Evolutionary conservation across 192 early-diverging fungal species (phyloP).

Genomic region (Haplosporangium gracile): DNA sequence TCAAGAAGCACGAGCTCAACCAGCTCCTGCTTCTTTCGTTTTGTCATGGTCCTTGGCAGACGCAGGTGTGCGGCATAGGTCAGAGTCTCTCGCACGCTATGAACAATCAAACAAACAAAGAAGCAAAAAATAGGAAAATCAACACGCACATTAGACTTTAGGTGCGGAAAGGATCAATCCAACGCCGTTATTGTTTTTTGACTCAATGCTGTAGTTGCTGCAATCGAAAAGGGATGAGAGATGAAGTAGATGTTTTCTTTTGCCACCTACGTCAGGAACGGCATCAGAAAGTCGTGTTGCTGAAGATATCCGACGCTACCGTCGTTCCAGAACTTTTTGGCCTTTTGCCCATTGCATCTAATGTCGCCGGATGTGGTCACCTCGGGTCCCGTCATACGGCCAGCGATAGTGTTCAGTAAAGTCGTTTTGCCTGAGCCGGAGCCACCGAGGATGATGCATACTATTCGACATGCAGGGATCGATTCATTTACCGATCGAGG

Average conservation of each 20-base stretch:
- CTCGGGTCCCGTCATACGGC: constrained; percentile 67
- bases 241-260: not conserved
- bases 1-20: constrained; percentile 71
- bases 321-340: constrained; percentile 55
- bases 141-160: not conserved
- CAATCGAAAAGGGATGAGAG: not conserved
- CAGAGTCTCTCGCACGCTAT: constrained; percentile 86
- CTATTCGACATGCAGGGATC: constrained; percentile 40
- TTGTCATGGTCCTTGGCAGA: constrained; percentile 59
- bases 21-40: constrained; percentile 57
- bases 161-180: not conserved
- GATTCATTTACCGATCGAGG: not conserved
- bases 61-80: constrained; percentile 71
- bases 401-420: constrained; percentile 79
- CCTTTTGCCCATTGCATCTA: constrained; percentile 59
- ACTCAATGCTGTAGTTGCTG: not conserved
- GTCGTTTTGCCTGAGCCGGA: constrained; percentile 87
- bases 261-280: constrained; percentile 49
- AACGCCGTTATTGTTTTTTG: no score
- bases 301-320: constrained; percentile 57
- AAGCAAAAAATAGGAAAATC: not conserved
- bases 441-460: constrained; percentile 87
- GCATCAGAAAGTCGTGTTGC: constrained; percentile 55
- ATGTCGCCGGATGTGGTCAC: constrained; percentile 62
- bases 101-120: not conserved